These are phyloP conservation scores for Parastagonospora nodorum DNA, from an alignment of 2,329 filamentous ascomycete species.

Conservation along the genomic window DNA sequence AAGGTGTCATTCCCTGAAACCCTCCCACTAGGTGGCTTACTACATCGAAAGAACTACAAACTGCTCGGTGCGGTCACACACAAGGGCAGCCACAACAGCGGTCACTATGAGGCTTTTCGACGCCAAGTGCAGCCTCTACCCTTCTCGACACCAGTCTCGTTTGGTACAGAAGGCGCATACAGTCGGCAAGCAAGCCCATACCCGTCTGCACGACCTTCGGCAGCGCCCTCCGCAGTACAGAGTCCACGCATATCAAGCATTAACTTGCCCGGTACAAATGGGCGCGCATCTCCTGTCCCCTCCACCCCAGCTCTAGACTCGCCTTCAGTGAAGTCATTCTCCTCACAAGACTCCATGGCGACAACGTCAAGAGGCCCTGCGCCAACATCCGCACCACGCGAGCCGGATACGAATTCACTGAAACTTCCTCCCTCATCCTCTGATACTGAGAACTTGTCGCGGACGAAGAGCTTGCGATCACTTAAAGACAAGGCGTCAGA, in stretches of 20 bases:
- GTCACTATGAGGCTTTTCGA: conserved; percentile 95
- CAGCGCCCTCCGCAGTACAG: conserved; percentile 47
- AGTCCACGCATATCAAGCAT: conserved; percentile 53
- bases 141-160: conserved; percentile 80
- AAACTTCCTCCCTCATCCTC: conserved; percentile 20
- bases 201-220: conserved; percentile 49
- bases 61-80: conserved; percentile 89
- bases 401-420: conserved; percentile 28
- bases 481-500: conserved; percentile 40
- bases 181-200: conserved; percentile 61
- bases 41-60: conserved; percentile 79
- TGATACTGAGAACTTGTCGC: conserved; percentile 25
- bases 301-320: conserved; percentile 34
- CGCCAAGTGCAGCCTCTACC: conserved; percentile 80
- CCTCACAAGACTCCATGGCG: conserved; percentile 40
- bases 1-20: conserved; percentile 91
- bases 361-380: conserved; percentile 26
- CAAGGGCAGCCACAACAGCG: conserved; percentile 93
- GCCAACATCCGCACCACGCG: conserved; percentile 39
- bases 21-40: conserved; percentile 78
- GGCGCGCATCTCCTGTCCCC: conserved; percentile 30
- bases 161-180: conserved; percentile 76
- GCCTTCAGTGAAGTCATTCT: conserved; percentile 39
- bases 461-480: conserved; percentile 34
- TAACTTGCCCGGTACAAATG: conserved; percentile 31